Conservation (phyloP, 345 rosid genomes). For the Dimocarpus longan region DNA sequence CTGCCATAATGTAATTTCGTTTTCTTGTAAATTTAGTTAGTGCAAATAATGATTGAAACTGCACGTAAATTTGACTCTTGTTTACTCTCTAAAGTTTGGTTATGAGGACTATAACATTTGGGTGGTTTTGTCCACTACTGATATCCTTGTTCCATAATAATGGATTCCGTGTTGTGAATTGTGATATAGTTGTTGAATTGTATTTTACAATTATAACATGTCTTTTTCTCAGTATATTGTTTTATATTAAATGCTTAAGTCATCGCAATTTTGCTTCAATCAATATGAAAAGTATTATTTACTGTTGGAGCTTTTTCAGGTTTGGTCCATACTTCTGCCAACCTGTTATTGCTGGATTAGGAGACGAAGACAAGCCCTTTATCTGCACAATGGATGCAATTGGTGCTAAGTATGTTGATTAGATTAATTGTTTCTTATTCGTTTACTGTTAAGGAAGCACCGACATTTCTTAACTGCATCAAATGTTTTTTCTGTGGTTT, state of each 20-base stretch:
- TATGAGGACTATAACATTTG: neutral
- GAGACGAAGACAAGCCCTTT: constrained; percentile 93
- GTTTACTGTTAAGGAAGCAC: neutral
- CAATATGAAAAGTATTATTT: neutral
- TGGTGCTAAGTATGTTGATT: constrained; percentile 84
- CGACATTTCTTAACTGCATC: neutral
- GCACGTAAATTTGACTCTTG: neutral
- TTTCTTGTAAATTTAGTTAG: neutral
- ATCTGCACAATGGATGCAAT: constrained; percentile 98
- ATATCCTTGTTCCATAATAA: neutral
- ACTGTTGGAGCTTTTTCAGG: constrained; percentile 40
- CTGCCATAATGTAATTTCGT: neutral
- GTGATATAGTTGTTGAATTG: neutral
- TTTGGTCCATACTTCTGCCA: constrained; percentile 98
- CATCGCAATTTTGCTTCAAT: neutral
- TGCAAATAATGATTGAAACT: neutral
- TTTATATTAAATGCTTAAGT: neutral
- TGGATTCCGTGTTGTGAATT: neutral
- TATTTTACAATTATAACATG: neutral
- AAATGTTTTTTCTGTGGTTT: neutral
- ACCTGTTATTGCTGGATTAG: constrained; percentile 95
- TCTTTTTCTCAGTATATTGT: neutral
- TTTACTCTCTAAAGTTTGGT: neutral
- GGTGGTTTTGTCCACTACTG: neutral
- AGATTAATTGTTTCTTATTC: neutral